Percentiles rank a stretch among this genome's conserved stretches.
phyloP scores from a whole-genome alignment of 192 early-diverging fungal species.

The Blastocladiella britannica region DNA sequence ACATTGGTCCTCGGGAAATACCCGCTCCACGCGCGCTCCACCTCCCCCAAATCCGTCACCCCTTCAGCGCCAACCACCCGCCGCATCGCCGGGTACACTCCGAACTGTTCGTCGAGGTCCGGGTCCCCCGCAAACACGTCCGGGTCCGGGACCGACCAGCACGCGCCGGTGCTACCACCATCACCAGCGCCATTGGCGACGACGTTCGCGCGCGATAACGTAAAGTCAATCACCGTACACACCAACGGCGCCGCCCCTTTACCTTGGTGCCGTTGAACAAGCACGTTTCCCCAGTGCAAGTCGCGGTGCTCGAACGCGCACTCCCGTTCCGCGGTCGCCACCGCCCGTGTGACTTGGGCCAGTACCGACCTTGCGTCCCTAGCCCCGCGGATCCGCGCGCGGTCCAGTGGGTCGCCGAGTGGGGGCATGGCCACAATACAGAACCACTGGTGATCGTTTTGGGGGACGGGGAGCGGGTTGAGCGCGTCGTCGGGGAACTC shows the following conservation, averaged over 20 bases:
- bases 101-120: conserved; percentile 18
- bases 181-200: neutral
- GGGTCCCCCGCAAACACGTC: conserved; percentile 16
- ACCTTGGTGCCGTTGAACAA: conserved; percentile 5
- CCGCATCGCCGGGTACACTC: conserved; percentile 23
- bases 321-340: conserved; percentile 16
- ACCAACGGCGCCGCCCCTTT: neutral
- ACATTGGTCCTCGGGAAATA: conserved; percentile 21
- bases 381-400: neutral
- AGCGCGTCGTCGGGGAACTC: neutral
- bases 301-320: conserved; percentile 26
- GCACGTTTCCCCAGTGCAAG: conserved; percentile 30
- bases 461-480: neutral
- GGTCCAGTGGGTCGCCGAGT: neutral
- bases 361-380: neutral
- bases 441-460: neutral
- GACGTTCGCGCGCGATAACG: conserved; percentile 7
- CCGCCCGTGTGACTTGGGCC: neutral
- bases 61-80: too few relatives aligned
- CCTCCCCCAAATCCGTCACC: too few relatives aligned
- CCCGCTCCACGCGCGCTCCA: conserved; percentile 11
- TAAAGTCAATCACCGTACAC: conserved; percentile 21
- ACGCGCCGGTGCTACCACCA: conserved; percentile 5
- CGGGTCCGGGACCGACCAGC: conserved; percentile 13
- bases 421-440: neutral